Evolutionary conservation across 768 basidiomycete genomes (phyloP).

Genomic region (Russula olivacea): DNA sequence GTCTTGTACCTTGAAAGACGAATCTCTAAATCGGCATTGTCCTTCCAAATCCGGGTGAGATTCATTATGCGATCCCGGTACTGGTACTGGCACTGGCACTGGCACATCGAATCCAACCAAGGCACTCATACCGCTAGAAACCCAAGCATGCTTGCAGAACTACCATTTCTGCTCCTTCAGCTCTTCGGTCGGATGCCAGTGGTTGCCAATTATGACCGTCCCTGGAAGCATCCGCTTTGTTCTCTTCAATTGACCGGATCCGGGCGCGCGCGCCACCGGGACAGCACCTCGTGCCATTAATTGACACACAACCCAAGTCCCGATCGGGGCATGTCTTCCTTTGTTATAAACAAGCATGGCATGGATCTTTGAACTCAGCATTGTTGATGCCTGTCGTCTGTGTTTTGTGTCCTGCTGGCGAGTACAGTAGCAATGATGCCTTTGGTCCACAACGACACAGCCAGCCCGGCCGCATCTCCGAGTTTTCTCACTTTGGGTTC

Average conservation of each 20-base stretch:
- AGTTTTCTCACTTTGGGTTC: constrained; percentile 7
- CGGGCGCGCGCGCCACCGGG: neutral
- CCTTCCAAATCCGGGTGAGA: constrained; percentile 7
- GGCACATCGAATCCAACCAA: neutral
- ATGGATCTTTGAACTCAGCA: constrained; percentile 8
- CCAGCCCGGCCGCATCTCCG: neutral
- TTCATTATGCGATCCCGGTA: neutral
- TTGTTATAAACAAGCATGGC: constrained; percentile 6
- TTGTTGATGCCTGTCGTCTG: constrained; percentile 1
- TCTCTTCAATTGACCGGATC: constrained; percentile 1
- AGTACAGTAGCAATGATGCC: neutral
- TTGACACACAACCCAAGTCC: neutral
- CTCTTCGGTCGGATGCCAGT: neutral
- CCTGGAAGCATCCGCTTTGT: constrained; percentile 6
- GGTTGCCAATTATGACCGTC: neutral
- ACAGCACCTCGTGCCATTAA: neutral
- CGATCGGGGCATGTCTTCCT: constrained; percentile 1
- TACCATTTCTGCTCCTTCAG: constrained; percentile 12
- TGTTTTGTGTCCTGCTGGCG: constrained; percentile 1
- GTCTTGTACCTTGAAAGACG: neutral
- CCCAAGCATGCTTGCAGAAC: neutral
- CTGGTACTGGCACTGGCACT: neutral
- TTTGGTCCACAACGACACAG: neutral
- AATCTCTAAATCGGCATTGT: neutral
- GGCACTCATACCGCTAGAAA: neutral